Conservation (phyloP, 106 monocot genomes). For the Allium cepa region DNA sequence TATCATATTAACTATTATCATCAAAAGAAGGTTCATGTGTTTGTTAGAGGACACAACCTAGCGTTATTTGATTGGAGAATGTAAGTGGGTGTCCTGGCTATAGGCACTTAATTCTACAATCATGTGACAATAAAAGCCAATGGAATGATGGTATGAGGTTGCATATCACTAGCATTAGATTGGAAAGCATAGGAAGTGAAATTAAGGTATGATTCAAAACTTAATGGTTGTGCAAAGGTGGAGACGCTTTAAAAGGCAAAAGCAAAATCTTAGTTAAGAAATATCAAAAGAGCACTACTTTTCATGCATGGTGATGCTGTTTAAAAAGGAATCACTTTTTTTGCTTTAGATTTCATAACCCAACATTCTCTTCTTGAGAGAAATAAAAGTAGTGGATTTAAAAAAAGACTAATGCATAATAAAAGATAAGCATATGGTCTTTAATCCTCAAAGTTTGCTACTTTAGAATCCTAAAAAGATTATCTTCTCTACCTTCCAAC, state of each 20-base stretch:
- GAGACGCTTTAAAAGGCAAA: conserved; percentile 47
- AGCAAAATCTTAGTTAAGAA: conserved; percentile 35
- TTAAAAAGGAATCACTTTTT: conserved; percentile 31
- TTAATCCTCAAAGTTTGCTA: conserved; percentile 30
- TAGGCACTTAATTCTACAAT: conserved; percentile 17
- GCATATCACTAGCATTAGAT: conserved; percentile 1
- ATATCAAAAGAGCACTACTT: conserved; percentile 38
- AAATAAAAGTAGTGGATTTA: conserved; percentile 31
- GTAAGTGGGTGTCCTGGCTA: conserved; percentile 18
- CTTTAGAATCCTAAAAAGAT: conserved; percentile 50
- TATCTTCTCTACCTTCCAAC: conserved; percentile 28
- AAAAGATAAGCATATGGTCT: conserved; percentile 57
- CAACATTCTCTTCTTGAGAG: conserved; percentile 33
- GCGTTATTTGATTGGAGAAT: conserved; percentile 16
- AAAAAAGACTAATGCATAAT: conserved; percentile 39
- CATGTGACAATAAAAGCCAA: conserved; percentile 6
- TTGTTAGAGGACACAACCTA: conserved; percentile 4
- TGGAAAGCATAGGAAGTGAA: conserved; percentile 1
- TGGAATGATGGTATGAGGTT: conserved; percentile 10
- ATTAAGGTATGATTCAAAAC: conserved; percentile 42
- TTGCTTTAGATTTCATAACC: conserved; percentile 37
- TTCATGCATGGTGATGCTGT: conserved; percentile 48
- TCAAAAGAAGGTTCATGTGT: conserved; percentile 1
- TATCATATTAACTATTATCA: background rate
- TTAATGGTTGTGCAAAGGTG: conserved; percentile 40